Conservation (phyloP, 192 early-diverging fungal genomes). For the Coemansia sp. region DNA sequence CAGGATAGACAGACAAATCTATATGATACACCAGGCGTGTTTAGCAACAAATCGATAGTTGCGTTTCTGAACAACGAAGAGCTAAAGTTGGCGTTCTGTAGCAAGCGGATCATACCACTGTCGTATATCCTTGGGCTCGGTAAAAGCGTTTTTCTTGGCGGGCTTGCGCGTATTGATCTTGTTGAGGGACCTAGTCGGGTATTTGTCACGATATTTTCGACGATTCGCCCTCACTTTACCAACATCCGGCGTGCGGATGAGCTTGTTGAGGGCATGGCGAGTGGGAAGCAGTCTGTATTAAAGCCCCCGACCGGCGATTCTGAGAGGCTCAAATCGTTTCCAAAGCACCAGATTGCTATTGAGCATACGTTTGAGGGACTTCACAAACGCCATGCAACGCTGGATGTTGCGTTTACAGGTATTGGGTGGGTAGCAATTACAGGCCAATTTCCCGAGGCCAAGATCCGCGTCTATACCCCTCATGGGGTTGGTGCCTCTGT, state of each 20-base stretch:
- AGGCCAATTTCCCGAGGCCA: conserved; percentile 56
- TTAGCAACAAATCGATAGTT: conserved; percentile 57
- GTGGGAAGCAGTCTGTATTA: conserved; percentile 37
- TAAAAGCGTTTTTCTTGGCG: conserved; percentile 59
- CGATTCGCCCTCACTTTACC: conserved; percentile 61
- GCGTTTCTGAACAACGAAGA: conserved; percentile 56
- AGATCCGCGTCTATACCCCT: conserved; percentile 57
- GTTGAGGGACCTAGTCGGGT: conserved; percentile 50
- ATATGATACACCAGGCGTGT: conserved; percentile 68
- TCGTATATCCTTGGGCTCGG: conserved; percentile 59
- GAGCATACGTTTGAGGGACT: conserved; percentile 46
- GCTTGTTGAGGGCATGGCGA: conserved; percentile 37
- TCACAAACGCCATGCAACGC: conserved; percentile 48
- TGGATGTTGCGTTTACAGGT: conserved; percentile 63
- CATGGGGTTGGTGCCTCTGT: conserved; percentile 52
- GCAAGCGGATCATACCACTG: conserved; percentile 54
- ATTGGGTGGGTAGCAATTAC: conserved; percentile 66
- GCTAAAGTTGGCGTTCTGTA: conserved; percentile 52
- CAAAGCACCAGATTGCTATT: conserved; percentile 41
- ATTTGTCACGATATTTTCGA: conserved; percentile 59
- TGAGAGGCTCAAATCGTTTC: conserved; percentile 34
- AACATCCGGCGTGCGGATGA: conserved; percentile 51
- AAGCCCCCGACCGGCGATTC: conserved; percentile 48
- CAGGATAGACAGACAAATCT: conserved; percentile 42
- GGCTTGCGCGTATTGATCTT: conserved; percentile 62